Evolutionary conservation across 768 basidiomycete genomes (phyloP).

Genomic region (Mycena galericulata): DNA sequence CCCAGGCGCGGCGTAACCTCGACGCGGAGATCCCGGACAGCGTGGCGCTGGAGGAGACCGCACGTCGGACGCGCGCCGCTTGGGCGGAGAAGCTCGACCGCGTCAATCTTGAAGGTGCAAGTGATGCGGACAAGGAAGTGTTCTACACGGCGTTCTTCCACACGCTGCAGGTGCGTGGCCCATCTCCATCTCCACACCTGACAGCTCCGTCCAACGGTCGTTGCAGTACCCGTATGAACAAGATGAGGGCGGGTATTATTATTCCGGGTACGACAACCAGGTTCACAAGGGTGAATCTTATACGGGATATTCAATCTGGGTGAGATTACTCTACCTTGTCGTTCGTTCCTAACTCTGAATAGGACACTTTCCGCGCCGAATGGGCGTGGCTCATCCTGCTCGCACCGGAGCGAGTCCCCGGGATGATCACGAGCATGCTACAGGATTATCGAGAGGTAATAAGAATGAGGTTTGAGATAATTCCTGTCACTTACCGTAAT

Average conservation of each 20-base stretch:
- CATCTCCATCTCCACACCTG: too few relatives aligned
- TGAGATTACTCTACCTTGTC: slow-evolving; percentile 41
- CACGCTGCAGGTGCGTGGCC: slow-evolving; percentile 42
- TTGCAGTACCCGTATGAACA: slow-evolving; percentile 83
- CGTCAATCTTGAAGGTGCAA: slow-evolving; percentile 55
- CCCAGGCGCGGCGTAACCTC: slow-evolving; percentile 62
- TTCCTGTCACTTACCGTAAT: too few relatives aligned
- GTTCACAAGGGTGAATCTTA: slow-evolving; percentile 78
- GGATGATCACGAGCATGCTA: slow-evolving; percentile 84
- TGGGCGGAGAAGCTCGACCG: slow-evolving; percentile 64
- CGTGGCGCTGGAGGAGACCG: slow-evolving; percentile 56
- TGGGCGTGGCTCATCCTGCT: slow-evolving; percentile 86
- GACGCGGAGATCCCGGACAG: slow-evolving; percentile 61
- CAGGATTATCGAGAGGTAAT: slow-evolving; percentile 82
- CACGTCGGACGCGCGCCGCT: slow-evolving; percentile 50
- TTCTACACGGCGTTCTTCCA: slow-evolving; percentile 59
- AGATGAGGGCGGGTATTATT: slow-evolving; percentile 74
- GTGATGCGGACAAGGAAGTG: slow-evolving; percentile 49
- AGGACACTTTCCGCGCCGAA: slow-evolving; percentile 84
- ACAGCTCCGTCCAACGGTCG: too few relatives aligned
- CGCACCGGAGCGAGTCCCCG: slow-evolving; percentile 80
- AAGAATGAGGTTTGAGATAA: too few relatives aligned
- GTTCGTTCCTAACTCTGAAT: not conserved
- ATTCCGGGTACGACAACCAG: slow-evolving; percentile 79
- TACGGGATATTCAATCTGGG: slow-evolving; percentile 87